Percentiles rank a stretch among this genome's conserved stretches.
Conservation (phyloP, 2,329 filamentous ascomycete genomes). For the Raffaelea deltoideospora region DNA sequence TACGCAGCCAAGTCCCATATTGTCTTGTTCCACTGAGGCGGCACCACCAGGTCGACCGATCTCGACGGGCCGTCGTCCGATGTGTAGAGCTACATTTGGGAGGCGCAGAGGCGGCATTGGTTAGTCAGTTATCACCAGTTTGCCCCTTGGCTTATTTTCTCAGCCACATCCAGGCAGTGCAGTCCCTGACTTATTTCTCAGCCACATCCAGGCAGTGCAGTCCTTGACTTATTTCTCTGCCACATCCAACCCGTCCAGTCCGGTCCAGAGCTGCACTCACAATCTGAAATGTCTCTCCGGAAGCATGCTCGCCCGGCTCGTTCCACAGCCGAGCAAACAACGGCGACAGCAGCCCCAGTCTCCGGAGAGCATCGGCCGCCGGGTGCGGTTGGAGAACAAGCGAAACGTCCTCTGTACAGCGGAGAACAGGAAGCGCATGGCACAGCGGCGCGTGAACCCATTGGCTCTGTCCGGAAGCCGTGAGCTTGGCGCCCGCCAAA, state of each 20-base stretch:
- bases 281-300: constrained; percentile 5
- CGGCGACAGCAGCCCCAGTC: constrained; percentile 46
- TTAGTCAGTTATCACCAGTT: too few relatives aligned
- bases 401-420: constrained; percentile 30
- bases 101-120: too few relatives aligned
- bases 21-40: constrained; percentile 46
- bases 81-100: constrained; percentile 43
- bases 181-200: too few relatives aligned
- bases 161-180: too few relatives aligned
- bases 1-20: constrained; percentile 28
- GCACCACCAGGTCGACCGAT: constrained; percentile 39
- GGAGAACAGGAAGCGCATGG: constrained; percentile 53
- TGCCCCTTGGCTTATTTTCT: too few relatives aligned
- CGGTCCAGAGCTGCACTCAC: too few relatives aligned
- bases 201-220: too few relatives aligned
- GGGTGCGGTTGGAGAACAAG: constrained; percentile 43
- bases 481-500: constrained; percentile 49
- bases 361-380: constrained; percentile 29
- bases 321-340: constrained; percentile 55
- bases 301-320: constrained; percentile 14
- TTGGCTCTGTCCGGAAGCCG: constrained; percentile 20
- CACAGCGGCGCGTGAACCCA: constrained; percentile 54
- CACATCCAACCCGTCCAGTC: too few relatives aligned
- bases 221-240: too few relatives aligned
- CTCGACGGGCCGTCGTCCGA: constrained; percentile 23